Evolutionary conservation across 1,284 basidiomycete genomes (phyloP).

Genomic region (Puccinia sorghi): DNA sequence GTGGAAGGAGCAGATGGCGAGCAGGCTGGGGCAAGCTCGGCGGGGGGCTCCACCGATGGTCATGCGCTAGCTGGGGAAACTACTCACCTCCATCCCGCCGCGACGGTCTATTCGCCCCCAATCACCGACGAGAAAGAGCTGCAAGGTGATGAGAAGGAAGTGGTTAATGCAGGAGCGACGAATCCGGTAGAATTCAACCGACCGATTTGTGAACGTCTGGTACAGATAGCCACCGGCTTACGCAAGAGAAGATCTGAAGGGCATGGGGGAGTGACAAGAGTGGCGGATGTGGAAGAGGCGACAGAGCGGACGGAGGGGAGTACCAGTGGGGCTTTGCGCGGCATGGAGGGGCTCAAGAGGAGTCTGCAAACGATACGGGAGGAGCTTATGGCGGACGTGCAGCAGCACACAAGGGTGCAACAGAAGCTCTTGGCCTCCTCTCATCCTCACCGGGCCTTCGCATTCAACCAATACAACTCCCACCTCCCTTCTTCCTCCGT

Average conservation of each 20-base stretch:
- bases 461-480: not conserved
- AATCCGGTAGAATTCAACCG: conserved; percentile 5
- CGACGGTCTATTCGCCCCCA: not conserved
- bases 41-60: not conserved
- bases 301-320: too few species aligned
- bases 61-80: not conserved
- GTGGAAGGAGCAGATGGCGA: too few species aligned
- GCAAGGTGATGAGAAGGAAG: not conserved
- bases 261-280: not conserved
- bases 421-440: not conserved
- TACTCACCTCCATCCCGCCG: not conserved
- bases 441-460: conserved; percentile 11
- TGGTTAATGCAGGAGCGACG: not conserved
- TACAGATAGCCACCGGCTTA: not conserved
- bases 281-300: too few species aligned
- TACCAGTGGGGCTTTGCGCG: not conserved
- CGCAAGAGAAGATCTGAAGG: conserved; percentile 10
- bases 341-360: not conserved
- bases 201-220: conserved; percentile 3
- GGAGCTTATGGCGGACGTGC: not conserved
- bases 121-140: not conserved
- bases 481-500: not conserved
- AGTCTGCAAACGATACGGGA: not conserved
- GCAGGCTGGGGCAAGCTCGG: too few species aligned
- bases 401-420: not conserved